phyloP scores from a whole-genome alignment of 768 basidiomycete genomes.

The Suillus subalutaceus region DNA sequence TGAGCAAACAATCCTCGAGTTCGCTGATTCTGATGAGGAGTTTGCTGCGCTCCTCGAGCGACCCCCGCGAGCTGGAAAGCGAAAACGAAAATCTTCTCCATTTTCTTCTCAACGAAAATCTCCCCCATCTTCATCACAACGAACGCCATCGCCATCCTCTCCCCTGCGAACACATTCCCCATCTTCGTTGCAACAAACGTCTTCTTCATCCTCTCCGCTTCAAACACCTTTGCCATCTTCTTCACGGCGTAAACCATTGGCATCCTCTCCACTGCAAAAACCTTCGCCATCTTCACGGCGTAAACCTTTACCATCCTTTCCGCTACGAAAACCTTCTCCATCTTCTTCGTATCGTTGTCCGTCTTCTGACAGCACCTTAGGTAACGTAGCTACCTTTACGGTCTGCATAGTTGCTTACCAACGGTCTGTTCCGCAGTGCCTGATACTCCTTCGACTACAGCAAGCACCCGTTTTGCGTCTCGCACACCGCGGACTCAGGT shows the following conservation, averaged over 20 bases:
- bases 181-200: background rate
- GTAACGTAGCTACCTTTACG: background rate
- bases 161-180: background rate
- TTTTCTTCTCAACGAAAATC: background rate
- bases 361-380: background rate
- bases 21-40: constrained; percentile 30
- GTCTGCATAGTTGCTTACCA: background rate
- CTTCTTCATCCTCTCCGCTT: background rate
- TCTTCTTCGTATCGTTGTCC: background rate
- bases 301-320: background rate
- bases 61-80: constrained; percentile 20
- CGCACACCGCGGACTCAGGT: constrained; percentile 4
- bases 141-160: constrained; percentile 17
- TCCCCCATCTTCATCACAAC: background rate
- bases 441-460: constrained; percentile 1
- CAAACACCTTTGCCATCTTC: constrained; percentile 16
- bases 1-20: constrained; percentile 28
- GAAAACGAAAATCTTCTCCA: constrained; percentile 21
- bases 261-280: background rate
- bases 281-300: background rate
- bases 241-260: background rate
- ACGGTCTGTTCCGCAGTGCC: background rate
- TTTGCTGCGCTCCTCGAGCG: constrained; percentile 29
- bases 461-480: constrained; percentile 6
- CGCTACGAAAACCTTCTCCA: background rate